These are phyloP conservation scores for Emericellopsis atlantica DNA, from an alignment of 2,329 filamentous ascomycete genomes.

Conservation along the genomic window DNA sequence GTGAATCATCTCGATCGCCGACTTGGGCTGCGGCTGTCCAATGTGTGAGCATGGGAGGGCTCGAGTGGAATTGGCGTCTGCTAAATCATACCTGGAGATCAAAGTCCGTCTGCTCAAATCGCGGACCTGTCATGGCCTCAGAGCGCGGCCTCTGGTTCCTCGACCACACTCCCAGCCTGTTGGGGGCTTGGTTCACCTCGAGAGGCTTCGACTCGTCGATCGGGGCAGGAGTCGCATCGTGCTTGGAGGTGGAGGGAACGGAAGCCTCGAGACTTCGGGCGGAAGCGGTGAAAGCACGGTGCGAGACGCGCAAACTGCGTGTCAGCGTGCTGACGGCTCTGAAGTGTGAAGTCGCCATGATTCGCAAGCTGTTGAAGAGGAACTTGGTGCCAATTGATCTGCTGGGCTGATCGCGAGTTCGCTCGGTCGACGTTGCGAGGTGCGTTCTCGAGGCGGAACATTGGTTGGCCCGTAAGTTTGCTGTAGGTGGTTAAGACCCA, in stretches of 20 bases:
- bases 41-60: constrained; percentile 13
- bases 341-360: constrained; percentile 32
- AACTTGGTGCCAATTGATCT: constrained; percentile 4
- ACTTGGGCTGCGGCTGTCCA: constrained; percentile 67
- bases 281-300: constrained; percentile 35
- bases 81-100: constrained; percentile 61
- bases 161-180: constrained; percentile 72
- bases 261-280: constrained; percentile 32
- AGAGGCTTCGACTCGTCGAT: constrained; percentile 27
- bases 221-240: constrained; percentile 27
- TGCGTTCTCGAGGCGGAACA: constrained; percentile 1
- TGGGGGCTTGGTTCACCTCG: constrained; percentile 68
- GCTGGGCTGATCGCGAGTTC: constrained; percentile 10
- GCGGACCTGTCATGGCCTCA: constrained; percentile 80
- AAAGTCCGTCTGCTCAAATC: constrained; percentile 97
- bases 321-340: constrained; percentile 29
- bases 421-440: constrained; percentile 3
- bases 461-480: not conserved
- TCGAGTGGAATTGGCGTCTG: not conserved
- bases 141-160: constrained; percentile 70
- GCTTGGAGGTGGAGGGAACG: constrained; percentile 21
- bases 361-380: constrained; percentile 10
- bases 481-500: too few species aligned
- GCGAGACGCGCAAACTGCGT: constrained; percentile 28
- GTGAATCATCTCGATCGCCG: constrained; percentile 93